Conservation (phyloP, 2,329 filamentous ascomycete species). For the Talaromyces marneffei region DNA sequence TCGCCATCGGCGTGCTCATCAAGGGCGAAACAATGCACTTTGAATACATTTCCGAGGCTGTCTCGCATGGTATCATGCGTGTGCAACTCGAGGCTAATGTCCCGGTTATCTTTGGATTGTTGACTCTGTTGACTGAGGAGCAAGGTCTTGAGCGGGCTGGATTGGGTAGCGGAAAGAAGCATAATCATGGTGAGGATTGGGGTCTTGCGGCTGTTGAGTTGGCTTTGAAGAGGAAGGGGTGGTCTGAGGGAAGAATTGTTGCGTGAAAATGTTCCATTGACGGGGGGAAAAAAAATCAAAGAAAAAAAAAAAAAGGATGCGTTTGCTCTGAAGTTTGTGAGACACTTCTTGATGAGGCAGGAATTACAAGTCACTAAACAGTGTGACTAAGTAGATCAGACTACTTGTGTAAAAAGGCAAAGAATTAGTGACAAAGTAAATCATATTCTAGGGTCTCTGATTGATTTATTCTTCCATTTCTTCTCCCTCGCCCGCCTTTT, state of each 20-base stretch:
- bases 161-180: slow-evolving; percentile 51
- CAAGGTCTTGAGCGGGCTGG: slow-evolving; percentile 84
- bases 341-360: not conserved
- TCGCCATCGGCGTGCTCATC: slow-evolving; percentile 92
- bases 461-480: slow-evolving; percentile 78
- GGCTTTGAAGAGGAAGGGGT: slow-evolving; percentile 77
- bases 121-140: slow-evolving; percentile 83
- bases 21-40: slow-evolving; percentile 99
- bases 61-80: slow-evolving; percentile 88
- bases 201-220: slow-evolving; percentile 90
- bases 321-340: not conserved
- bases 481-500: slow-evolving; percentile 53
- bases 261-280: not conserved
- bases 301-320: not conserved
- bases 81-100: slow-evolving; percentile 84
- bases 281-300: no score
- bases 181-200: slow-evolving; percentile 98
- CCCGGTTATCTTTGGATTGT: slow-evolving; percentile 83
- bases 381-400: not conserved
- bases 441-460: slow-evolving; percentile 14
- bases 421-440: slow-evolving; percentile 13
- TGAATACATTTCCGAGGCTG: slow-evolving; percentile 92
- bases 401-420: not conserved
- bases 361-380: not conserved
- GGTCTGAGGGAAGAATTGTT: slow-evolving; percentile 62